These are phyloP conservation scores for Russula sp. DNA, from an alignment of 768 basidiomycete genomes.

Conservation along the genomic window DNA sequence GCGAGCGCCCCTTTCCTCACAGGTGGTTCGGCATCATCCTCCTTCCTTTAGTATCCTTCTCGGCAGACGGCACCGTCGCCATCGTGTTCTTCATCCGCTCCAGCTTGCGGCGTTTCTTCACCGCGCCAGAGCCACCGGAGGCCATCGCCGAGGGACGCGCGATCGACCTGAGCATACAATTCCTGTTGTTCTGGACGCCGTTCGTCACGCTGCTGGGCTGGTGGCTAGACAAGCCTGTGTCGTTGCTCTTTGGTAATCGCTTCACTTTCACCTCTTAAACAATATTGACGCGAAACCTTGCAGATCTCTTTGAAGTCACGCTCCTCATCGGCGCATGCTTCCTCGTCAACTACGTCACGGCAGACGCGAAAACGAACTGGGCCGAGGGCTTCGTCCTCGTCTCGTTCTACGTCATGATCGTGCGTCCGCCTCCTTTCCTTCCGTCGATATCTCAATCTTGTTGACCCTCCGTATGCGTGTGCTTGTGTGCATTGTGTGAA, in stretches of 20 bases:
- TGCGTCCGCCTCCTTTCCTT: constrained; percentile 26
- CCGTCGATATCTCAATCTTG: no score
- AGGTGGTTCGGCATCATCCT: constrained; percentile 73
- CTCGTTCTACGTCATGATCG: constrained; percentile 63
- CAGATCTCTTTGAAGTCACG: constrained; percentile 66
- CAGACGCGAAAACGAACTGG: constrained; percentile 77
- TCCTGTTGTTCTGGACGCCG: constrained; percentile 75
- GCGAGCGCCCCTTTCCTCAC: not conserved
- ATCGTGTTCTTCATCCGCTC: constrained; percentile 50
- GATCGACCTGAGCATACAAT: constrained; percentile 76
- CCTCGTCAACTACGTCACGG: constrained; percentile 75
- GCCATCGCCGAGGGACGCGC: constrained; percentile 61
- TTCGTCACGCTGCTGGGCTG: constrained; percentile 62
- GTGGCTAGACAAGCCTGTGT: constrained; percentile 56
- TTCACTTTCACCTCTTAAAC: no score
- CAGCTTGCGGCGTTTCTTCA: constrained; percentile 37
- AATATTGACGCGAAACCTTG: no score
- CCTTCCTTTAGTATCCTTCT: constrained; percentile 67
- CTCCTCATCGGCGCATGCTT: constrained; percentile 62
- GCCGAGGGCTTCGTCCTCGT: constrained; percentile 64
- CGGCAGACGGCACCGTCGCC: constrained; percentile 61
- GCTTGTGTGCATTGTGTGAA: not conserved
- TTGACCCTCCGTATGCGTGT: no score
- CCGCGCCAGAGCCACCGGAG: constrained; percentile 39
- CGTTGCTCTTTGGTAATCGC: constrained; percentile 56